Base-by-base conservation (phyloP, 129 eudicot species). In the Flaveria sonorensis region DNA sequence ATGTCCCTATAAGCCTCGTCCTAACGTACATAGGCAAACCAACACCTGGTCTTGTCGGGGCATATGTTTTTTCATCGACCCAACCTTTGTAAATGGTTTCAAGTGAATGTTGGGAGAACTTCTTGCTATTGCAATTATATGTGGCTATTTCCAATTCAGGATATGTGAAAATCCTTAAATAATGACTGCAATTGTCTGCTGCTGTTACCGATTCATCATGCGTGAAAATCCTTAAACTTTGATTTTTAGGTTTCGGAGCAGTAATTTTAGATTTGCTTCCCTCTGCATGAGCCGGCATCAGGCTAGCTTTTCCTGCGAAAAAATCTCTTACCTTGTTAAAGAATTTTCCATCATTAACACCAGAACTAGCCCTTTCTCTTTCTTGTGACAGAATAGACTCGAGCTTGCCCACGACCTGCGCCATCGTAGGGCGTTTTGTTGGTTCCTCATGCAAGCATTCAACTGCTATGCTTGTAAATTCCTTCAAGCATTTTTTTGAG, bases 391-490 rank as follows among this genome's bases (percentile, higher is more conserved):
- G 16, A 68, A 77, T 73, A 18, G 32, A 79, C 23, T 83, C 81
- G 18, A 79, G 87, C 77, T 61, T 73, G 39, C 51, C 66, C 63
- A 83, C 81, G 45, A 83, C 75, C 74, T 83, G 78, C 0, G 81
- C 84, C 87, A 83, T 79, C 19, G 81, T 69, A 13, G 84, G 84
- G 8, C 84, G 81, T 52, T 42, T 50, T 70, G 70, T 79, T 28
- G 87, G 81, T 52, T 50, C 75, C 36, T 40, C 12, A 45, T 74
- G 71, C 40, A 83, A 51, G 71, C 87, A 83, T 0, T 14, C 71
- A 1, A 32, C 32, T 4, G 81, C 84, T n/a, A 83, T 79, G 12
- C 47, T 48, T 42, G 67, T n/a, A 15, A 74, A 83, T 53, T 57
- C 84, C 57, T 79, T 79, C 74, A 70, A 64, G 61, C 67, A 62